Percentiles rank a stretch among this genome's conserved stretches.
Evolutionary conservation across 2,329 filamentous ascomycete species (phyloP).

Genomic region (Calonectria pseudoturangicola): DNA sequence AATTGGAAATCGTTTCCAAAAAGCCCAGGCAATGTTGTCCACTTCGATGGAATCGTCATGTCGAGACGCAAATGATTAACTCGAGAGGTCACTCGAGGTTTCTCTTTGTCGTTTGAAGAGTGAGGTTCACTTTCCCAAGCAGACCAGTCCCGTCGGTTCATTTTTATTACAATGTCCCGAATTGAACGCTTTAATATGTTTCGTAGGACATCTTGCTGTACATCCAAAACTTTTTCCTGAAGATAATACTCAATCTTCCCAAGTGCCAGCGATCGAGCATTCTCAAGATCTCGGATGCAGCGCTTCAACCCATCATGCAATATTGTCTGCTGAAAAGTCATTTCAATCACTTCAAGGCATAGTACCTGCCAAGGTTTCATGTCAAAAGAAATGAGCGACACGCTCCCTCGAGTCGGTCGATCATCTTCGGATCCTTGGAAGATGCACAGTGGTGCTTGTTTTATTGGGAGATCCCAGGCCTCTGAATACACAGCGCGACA

Average conservation of each 20-base stretch:
- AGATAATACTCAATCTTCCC: background rate
- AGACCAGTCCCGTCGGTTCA: constrained; percentile 2
- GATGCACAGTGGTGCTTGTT: background rate
- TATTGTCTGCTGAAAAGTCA: background rate
- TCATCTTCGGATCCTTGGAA: background rate
- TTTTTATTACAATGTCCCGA: background rate
- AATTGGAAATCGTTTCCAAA: too few species aligned
- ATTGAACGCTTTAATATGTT: background rate
- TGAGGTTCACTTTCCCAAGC: background rate
- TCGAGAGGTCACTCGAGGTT: background rate
- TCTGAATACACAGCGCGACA: background rate
- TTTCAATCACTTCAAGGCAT: background rate
- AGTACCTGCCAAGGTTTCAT: constrained; percentile 6
- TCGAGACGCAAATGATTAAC: too few species aligned
- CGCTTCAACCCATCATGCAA: background rate
- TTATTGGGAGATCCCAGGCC: constrained; percentile 1
- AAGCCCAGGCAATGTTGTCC: too few species aligned
- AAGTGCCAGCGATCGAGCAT: background rate
- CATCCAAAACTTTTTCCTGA: background rate
- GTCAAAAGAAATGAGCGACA: background rate
- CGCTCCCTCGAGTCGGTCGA: background rate
- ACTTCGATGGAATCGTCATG: too few species aligned
- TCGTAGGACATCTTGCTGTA: background rate
- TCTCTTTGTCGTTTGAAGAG: too few species aligned
- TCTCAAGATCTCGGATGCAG: background rate